Conservation (phyloP, 2,329 filamentous ascomycete species). For the Penicillium digitatum region DNA sequence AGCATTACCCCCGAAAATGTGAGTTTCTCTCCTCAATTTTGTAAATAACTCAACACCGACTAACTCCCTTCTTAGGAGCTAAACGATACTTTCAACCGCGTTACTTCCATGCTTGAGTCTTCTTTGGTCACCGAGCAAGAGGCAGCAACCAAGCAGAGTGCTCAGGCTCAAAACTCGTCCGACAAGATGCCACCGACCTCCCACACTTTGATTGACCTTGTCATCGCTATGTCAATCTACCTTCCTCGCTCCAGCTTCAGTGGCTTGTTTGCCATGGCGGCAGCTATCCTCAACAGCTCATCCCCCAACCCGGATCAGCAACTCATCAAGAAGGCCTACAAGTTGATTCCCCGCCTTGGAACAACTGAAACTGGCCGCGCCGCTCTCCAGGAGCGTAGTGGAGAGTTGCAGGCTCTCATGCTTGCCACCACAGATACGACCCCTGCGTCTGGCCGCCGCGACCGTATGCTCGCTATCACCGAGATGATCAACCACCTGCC, state of each 20-base stretch:
- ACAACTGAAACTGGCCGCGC: constrained; percentile 71
- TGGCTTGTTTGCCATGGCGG: constrained; percentile 79
- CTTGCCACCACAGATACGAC: constrained; percentile 77
- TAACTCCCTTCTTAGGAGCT: constrained; percentile 55
- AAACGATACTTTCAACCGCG: constrained; percentile 81
- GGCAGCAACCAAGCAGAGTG: constrained; percentile 59
- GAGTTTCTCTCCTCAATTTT: constrained; percentile 11
- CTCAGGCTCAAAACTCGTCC: constrained; percentile 60
- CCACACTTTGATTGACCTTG: constrained; percentile 92
- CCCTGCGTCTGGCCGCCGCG: constrained; percentile 77
- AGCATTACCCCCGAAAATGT: constrained; percentile 72
- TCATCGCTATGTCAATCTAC: constrained; percentile 94
- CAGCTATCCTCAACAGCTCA: constrained; percentile 69
- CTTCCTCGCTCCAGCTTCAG: constrained; percentile 81
- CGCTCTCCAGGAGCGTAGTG: constrained; percentile 71
- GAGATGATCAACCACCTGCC: constrained; percentile 78
- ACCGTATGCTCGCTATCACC: constrained; percentile 77
- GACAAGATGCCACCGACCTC: constrained; percentile 84
- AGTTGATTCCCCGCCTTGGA: constrained; percentile 85
- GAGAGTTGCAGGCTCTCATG: constrained; percentile 77
- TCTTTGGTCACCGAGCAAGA: constrained; percentile 63
- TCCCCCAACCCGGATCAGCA: constrained; percentile 64
- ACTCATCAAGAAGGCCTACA: constrained; percentile 98
- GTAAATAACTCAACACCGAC: constrained; percentile 3
- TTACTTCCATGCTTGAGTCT: constrained; percentile 75